phyloP scores from a whole-genome alignment of 2,329 filamentous ascomycete species.

The Ascochyta rabiei region DNA sequence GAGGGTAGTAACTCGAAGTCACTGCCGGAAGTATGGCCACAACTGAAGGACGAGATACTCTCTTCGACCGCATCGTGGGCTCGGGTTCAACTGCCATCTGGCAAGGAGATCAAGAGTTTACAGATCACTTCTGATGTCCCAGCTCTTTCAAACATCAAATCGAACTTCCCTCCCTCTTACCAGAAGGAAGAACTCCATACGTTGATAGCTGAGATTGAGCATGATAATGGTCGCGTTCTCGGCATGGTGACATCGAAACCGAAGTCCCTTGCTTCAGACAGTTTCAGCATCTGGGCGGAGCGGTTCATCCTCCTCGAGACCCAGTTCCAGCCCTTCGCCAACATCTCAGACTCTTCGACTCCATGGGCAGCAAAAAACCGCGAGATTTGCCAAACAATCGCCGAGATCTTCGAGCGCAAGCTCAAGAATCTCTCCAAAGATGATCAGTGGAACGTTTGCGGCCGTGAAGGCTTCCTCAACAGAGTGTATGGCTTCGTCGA shows the following conservation, averaged over 20 bases:
- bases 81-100: conserved; percentile 29
- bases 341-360: conserved; percentile 23
- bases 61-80: conserved; percentile 21
- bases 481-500: conserved; percentile 37
- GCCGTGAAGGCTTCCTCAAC: conserved; percentile 32
- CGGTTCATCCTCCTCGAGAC: conserved; percentile 39
- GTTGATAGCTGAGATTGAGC: conserved; percentile 27
- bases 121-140: conserved; percentile 24
- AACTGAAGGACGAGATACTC: conserved; percentile 25
- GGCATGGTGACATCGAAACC: conserved; percentile 32
- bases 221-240: conserved; percentile 29
- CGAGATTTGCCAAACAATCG: conserved; percentile 25
- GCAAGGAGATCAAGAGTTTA: conserved; percentile 32
- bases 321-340: conserved; percentile 31
- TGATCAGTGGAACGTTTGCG: conserved; percentile 36
- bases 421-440: conserved; percentile 38
- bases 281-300: conserved; percentile 35
- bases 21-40: conserved; percentile 28
- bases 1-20: conserved; percentile 32
- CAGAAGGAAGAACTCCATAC: conserved; percentile 28
- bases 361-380: conserved; percentile 30
- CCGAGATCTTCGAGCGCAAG: conserved; percentile 35
- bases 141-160: conserved; percentile 27
- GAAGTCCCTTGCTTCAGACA: conserved; percentile 30
- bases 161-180: conserved; percentile 31